Evolutionary conservation across 169 alveolate species (phyloP).

Genomic region (Besnoitia besnoiti): DNA sequence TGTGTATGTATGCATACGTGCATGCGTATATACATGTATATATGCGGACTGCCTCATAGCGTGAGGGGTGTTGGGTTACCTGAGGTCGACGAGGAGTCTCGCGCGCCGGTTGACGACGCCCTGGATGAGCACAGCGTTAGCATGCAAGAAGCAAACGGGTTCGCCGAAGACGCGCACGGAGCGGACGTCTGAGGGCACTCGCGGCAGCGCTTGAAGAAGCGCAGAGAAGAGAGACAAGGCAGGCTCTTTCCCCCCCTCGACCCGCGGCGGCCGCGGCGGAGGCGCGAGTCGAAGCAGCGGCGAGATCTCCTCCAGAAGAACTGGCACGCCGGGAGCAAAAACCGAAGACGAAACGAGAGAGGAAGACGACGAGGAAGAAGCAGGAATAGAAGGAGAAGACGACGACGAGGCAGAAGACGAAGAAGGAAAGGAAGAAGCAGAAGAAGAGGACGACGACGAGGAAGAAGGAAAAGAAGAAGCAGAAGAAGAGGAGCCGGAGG

Average conservation of each 20-base stretch:
- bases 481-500: background rate
- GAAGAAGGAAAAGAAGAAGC: background rate
- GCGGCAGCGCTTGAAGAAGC: background rate
- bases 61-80: background rate
- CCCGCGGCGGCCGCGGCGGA: background rate
- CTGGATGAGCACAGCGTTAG: background rate
- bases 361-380: background rate
- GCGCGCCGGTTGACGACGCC: background rate
- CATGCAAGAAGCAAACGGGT: background rate
- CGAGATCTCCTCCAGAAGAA: conserved; percentile 2
- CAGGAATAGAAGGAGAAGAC: background rate
- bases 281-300: background rate
- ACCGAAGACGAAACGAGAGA: background rate
- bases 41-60: background rate
- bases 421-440: background rate
- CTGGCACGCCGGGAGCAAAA: background rate
- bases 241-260: background rate
- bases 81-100: background rate
- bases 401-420: background rate
- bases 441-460: background rate
- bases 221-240: background rate
- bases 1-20: background rate
- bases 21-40: background rate
- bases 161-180: background rate
- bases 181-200: background rate